These are phyloP conservation scores for thale cress (Arabidopsis thaliana) DNA, from an alignment of 345 rosid species.

Conservation along the genomic window DNA sequence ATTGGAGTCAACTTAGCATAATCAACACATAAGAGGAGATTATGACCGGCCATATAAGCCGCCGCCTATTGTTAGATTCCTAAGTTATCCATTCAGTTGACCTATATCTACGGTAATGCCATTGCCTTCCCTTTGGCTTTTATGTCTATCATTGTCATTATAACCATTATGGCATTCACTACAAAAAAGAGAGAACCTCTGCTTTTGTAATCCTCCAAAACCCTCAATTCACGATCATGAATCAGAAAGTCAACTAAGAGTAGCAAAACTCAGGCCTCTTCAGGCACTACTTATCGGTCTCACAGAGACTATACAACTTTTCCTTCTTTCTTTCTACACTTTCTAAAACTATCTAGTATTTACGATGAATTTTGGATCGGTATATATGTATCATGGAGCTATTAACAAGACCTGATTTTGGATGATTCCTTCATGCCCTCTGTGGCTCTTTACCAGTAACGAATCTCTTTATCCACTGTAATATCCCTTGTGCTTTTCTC, in stretches of 20 bases:
- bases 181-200: constrained; percentile 1
- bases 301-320: constrained; percentile 18
- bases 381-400: constrained; percentile 12
- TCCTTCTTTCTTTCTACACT: not conserved
- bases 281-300: not conserved
- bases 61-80: not conserved
- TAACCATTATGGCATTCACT: not conserved
- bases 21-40: not conserved
- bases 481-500: constrained; percentile 60
- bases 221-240: not conserved
- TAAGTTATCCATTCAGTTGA: not conserved
- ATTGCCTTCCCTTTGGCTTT: not conserved
- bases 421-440: constrained; percentile 29
- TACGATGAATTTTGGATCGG: constrained; percentile 18
- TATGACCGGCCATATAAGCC: constrained; percentile 22
- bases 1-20: constrained; percentile 1
- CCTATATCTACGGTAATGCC: constrained; percentile 18
- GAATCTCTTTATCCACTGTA: constrained; percentile 45
- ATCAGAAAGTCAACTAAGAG: constrained; percentile 13
- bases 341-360: constrained; percentile 4
- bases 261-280: constrained; percentile 20
- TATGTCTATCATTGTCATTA: not conserved
- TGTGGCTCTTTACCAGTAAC: constrained; percentile 36
- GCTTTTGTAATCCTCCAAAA: constrained; percentile 1
- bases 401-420: constrained; percentile 13